These are phyloP conservation scores for Picea sitchensis DNA, from an alignment of 75 land plant genomes.

Conservation along the genomic window DNA sequence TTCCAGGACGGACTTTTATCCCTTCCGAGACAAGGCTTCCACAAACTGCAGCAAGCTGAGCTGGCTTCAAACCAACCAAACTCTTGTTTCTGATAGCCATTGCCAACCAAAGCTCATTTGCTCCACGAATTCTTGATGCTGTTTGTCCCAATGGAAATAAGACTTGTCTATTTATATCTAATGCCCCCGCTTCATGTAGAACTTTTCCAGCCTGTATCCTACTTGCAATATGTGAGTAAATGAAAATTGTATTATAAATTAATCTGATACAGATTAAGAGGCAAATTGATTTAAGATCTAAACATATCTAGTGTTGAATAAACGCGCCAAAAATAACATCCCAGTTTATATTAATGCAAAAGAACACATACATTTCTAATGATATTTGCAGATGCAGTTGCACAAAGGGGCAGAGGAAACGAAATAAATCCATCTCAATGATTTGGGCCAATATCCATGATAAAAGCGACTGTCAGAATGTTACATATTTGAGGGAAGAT, in stretches of 20 bases:
- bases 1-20: slow-evolving; percentile 73
- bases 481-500: background rate
- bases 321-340: background rate
- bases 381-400: too few species aligned
- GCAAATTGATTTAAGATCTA: background rate
- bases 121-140: slow-evolving; percentile 87
- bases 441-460: background rate
- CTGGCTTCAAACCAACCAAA: slow-evolving; percentile 59
- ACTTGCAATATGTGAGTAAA: slow-evolving; percentile 3
- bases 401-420: background rate
- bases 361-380: too few species aligned
- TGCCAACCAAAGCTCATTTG: slow-evolving; percentile 95
- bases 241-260: background rate
- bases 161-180: slow-evolving; percentile 60
- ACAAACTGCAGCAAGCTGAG: slow-evolving; percentile 93
- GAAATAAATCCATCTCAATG: background rate
- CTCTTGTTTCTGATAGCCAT: slow-evolving; percentile 65
- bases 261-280: background rate
- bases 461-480: background rate
- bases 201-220: slow-evolving; percentile 73
- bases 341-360: background rate
- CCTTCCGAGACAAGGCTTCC: slow-evolving; percentile 93
- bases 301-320: background rate
- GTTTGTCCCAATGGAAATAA: slow-evolving; percentile 87
- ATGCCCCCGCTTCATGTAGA: slow-evolving; percentile 74